Conservation (phyloP, 2,329 filamentous ascomycete species). For the Trichoderma guizhouense region DNA sequence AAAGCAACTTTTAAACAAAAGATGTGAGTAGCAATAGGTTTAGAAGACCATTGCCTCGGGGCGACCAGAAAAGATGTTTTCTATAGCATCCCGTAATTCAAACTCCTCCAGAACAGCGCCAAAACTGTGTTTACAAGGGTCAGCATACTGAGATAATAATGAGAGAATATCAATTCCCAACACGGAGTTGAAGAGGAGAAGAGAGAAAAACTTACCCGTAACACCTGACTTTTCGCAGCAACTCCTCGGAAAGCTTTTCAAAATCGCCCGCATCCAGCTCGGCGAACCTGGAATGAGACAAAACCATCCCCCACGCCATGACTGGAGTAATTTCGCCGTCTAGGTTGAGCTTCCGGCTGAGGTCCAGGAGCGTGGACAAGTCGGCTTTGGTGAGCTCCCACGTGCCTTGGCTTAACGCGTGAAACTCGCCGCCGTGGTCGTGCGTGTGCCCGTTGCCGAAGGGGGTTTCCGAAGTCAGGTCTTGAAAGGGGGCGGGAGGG, state of each 20-base stretch:
- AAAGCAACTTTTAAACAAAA: neutral
- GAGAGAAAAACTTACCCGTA: slow-evolving; percentile 70
- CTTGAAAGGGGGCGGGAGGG: slow-evolving; percentile 63
- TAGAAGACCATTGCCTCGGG: slow-evolving; percentile 21
- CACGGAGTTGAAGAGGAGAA: neutral
- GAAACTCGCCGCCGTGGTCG: slow-evolving; percentile 25
- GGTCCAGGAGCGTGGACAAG: slow-evolving; percentile 75
- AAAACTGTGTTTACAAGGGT: slow-evolving; percentile 42
- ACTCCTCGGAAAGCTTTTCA: slow-evolving; percentile 65
- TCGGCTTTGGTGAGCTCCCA: slow-evolving; percentile 76
- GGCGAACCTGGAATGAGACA: slow-evolving; percentile 65
- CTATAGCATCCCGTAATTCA: slow-evolving; percentile 74
- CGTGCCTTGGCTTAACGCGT: slow-evolving; percentile 60
- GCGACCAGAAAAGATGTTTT: slow-evolving; percentile 47
- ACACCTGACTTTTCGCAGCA: slow-evolving; percentile 79
- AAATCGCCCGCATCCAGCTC: slow-evolving; percentile 69
- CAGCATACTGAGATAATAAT: neutral
- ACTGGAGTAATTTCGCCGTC: slow-evolving; percentile 92
- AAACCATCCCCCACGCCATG: slow-evolving; percentile 86
- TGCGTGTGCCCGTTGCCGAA: slow-evolving; percentile 48
- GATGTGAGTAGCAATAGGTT: neutral
- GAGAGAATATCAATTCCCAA: neutral
- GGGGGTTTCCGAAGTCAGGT: slow-evolving; percentile 48
- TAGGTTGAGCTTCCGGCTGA: slow-evolving; percentile 77
- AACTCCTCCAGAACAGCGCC: slow-evolving; percentile 64